Evolutionary conservation across 495 filamentous ascomycete species (phyloP).

Genomic region (Opeltia flavorubescens): DNA sequence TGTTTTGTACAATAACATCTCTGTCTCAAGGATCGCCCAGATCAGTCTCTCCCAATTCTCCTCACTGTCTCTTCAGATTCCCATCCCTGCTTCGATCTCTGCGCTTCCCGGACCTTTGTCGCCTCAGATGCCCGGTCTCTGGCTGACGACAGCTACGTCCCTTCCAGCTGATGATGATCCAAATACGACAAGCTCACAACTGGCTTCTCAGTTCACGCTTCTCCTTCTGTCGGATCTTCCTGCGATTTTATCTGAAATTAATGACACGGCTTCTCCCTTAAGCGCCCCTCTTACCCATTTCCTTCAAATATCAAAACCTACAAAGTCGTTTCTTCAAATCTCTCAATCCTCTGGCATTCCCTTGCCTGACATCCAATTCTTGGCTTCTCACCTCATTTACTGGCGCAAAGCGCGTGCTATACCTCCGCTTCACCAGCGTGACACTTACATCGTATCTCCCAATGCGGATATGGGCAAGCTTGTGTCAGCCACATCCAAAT

Average conservation of each 20-base stretch:
- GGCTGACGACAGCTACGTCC: slow-evolving; percentile 74
- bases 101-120: slow-evolving; percentile 52
- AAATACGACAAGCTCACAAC: slow-evolving; percentile 36
- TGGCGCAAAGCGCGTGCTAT: slow-evolving; percentile 89
- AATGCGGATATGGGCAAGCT: slow-evolving; percentile 73
- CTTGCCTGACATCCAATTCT: slow-evolving; percentile 62
- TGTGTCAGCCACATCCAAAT: slow-evolving; percentile 53
- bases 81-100: slow-evolving; percentile 59
- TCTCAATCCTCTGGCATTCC: slow-evolving; percentile 58
- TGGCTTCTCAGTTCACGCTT: slow-evolving; percentile 75
- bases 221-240: slow-evolving; percentile 75
- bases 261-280: slow-evolving; percentile 56
- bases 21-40: slow-evolving; percentile 68
- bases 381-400: slow-evolving; percentile 84
- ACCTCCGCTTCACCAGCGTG: slow-evolving; percentile 73
- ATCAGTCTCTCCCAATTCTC: slow-evolving; percentile 42
- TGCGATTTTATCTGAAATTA: slow-evolving; percentile 69
- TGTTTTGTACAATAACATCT: slow-evolving; percentile 66
- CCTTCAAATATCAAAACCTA: slow-evolving; percentile 69
- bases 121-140: slow-evolving; percentile 56
- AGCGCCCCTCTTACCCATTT: slow-evolving; percentile 66
- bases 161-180: slow-evolving; percentile 50
- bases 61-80: slow-evolving; percentile 75
- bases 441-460: slow-evolving; percentile 87
- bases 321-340: slow-evolving; percentile 72